Percentiles rank a stretch among this genome's conserved stretches.
These are phyloP conservation scores for Tulasnella sp. DNA, from an alignment of 768 basidiomycete genomes.

Conservation along the genomic window DNA sequence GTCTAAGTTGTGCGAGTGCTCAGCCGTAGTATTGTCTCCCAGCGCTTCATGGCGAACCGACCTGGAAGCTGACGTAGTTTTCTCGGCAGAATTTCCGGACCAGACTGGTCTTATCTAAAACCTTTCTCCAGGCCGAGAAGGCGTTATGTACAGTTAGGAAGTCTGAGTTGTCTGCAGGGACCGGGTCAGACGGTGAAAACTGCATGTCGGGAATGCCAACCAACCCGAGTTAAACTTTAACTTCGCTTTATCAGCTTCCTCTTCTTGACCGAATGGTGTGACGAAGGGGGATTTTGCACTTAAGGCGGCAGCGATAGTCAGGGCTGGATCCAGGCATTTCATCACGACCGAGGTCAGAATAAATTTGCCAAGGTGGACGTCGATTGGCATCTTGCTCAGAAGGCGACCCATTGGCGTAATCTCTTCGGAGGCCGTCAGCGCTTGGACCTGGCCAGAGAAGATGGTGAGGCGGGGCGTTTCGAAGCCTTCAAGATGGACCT, in stretches of 20 bases:
- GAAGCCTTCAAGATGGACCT: slow-evolving; percentile 27
- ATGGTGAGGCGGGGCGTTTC: background rate
- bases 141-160: slow-evolving; percentile 91
- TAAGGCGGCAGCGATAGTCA: slow-evolving; percentile 90
- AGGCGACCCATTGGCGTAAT: slow-evolving; percentile 92
- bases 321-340: slow-evolving; percentile 89
- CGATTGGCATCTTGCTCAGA: slow-evolving; percentile 87
- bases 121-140: slow-evolving; percentile 80
- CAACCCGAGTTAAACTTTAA: slow-evolving; percentile 68
- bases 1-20: slow-evolving; percentile 49
- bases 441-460: slow-evolving; percentile 58
- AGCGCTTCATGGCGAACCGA: slow-evolving; percentile 36
- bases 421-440: slow-evolving; percentile 78
- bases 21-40: background rate
- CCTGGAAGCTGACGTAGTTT: slow-evolving; percentile 82
- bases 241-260: slow-evolving; percentile 83
- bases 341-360: slow-evolving; percentile 79
- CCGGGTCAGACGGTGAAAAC: background rate
- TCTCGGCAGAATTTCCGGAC: slow-evolving; percentile 73
- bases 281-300: slow-evolving; percentile 93
- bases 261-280: slow-evolving; percentile 80
- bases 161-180: slow-evolving; percentile 75
- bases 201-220: slow-evolving; percentile 33
- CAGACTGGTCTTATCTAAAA: slow-evolving; percentile 55
- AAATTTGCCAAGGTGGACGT: slow-evolving; percentile 95